Evolutionary conservation across 257 asterid species (phyloP), one percentile per base, ranked within the genome.

Genomic region (Prunella vulgaris): DNA sequence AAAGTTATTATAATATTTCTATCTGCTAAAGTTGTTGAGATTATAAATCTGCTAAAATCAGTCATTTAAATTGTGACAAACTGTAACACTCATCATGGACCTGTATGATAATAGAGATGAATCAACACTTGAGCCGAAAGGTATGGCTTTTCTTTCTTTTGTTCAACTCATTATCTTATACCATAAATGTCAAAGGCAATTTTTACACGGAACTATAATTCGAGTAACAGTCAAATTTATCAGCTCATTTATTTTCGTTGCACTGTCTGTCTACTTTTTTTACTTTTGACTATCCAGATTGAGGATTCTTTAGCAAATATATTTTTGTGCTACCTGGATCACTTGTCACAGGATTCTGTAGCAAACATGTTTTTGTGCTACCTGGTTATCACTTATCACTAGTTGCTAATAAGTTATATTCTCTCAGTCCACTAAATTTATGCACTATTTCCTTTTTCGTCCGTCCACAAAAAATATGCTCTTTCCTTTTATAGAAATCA

Each of bases 101-200:
- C 80, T 60, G 35, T 77, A 54, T 58, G 78, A 75, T 79, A 67
- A 69, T 76, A 75, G 71, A 70, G 82, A 60, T 79, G n/a, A 81
- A 79, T 86, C 81, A 78, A 81, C 74, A 76, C 79, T 79, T 86
- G 56, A 74, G 82, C 87, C 87, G 85, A 77, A 83, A 86, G 87
- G 64, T 71, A 72, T 64, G 87, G 75, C 72, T 56, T 74, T 81
- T 48, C 49, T 70, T 80, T 76, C 76, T 69, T 74, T 72, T 81
- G 48, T 77, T 79, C 77, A 40, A 65, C 77, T 70, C 80, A 38
- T 66, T 53, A 73, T 72, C 77, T 70, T 52, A 51, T 58, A 69
- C 15, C 52, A 76, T 32, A 75, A 71, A 68, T 69, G 67, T 82
- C 75, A 42, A 68, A 76, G 63, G 17, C 75, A 72, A 57, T 67